Percentiles rank a stretch among this genome's conserved stretches.
These are phyloP conservation scores for Alloteropsis angusta DNA, from an alignment of 202 grass and related monocot genomes.

Conservation along the genomic window DNA sequence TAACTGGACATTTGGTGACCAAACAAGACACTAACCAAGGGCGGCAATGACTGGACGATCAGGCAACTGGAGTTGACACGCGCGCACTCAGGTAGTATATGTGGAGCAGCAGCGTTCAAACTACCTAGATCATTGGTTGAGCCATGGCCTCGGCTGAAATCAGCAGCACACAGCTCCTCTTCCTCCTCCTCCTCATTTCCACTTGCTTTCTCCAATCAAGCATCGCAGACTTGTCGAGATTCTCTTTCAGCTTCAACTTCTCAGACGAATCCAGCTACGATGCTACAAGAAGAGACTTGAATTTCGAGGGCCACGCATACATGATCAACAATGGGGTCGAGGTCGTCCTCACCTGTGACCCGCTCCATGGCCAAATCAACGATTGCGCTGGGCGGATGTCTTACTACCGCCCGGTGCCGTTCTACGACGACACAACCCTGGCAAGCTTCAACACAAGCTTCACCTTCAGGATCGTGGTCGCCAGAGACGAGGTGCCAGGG, in stretches of 20 bases:
- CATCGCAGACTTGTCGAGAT: too few species aligned
- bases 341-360: background rate
- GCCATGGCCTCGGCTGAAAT: background rate
- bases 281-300: background rate
- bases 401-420: conserved; percentile 3
- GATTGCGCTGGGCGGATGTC: background rate
- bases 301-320: background rate
- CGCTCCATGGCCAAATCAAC: accelerated
- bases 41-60: too few species aligned
- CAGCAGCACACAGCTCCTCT: background rate
- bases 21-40: too few species aligned
- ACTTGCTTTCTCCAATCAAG: background rate
- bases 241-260: conserved; percentile 10
- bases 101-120: too few species aligned
- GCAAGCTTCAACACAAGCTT: conserved; percentile 29
- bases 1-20: too few species aligned
- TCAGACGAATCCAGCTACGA: background rate
- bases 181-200: background rate
- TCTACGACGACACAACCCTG: background rate
- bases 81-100: too few species aligned
- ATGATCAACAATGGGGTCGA: background rate
- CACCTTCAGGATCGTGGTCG: background rate
- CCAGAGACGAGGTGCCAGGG: background rate
- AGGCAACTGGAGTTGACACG: too few species aligned
- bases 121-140: too few species aligned